Conservation (phyloP, 331 rosid species). For the Malus hybrid region DNA sequence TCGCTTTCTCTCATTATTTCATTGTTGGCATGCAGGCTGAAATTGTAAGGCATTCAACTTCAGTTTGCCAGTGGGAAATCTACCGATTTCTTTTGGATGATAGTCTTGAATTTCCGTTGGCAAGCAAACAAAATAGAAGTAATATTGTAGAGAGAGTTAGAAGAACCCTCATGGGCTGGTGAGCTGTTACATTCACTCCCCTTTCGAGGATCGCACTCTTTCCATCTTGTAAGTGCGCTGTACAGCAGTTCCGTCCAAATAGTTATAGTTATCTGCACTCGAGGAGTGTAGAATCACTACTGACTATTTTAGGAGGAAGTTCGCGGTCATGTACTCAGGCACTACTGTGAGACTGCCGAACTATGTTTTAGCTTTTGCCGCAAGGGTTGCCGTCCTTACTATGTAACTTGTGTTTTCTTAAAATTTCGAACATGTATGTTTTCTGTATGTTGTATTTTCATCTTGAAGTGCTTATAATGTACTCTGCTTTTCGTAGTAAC, state of each 20-base stretch:
- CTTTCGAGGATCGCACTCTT: not conserved
- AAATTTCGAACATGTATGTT: not conserved
- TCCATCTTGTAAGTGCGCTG: not conserved
- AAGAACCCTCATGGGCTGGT: conserved; percentile 84
- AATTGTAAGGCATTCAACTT: conserved; percentile 66
- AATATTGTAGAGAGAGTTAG: conserved; percentile 70
- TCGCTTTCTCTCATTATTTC: not conserved
- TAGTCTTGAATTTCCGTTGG: conserved; percentile 48
- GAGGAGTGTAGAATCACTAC: not conserved
- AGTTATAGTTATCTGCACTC: not conserved
- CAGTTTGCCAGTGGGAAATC: conserved; percentile 79
- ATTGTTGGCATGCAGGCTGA: conserved; percentile 54
- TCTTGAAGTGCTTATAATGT: not conserved
- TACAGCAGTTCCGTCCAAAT: not conserved
- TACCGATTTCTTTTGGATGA: conserved; percentile 80
- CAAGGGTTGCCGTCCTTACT: not conserved
- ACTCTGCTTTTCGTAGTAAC: not conserved
- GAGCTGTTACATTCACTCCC: conserved; percentile 18
- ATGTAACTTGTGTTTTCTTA: not conserved
- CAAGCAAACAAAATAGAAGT: conserved; percentile 46
- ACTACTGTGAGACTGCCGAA: not conserved
- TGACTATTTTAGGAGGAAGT: not conserved
- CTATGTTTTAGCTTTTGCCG: not conserved
- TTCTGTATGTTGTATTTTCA: not conserved
- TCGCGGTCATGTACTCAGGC: not conserved